Evolutionary conservation across 805 yeast species (phyloP), one percentile per base, ranked within the genome.

Genomic region (Ogataea nitratoaversa): DNA sequence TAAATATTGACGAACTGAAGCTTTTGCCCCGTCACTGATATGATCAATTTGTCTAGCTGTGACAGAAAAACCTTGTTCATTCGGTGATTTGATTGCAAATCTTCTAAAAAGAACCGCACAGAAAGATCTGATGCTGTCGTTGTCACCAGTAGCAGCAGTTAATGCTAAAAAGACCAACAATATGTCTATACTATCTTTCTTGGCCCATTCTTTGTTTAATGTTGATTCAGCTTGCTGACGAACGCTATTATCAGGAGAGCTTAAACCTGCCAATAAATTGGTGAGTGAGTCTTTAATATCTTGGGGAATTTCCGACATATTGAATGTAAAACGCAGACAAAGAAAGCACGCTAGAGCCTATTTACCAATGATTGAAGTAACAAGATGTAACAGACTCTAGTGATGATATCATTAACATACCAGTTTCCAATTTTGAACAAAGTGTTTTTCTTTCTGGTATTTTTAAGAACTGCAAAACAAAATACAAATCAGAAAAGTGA

Each of bases 81-180:
- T 79, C 5, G 96, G 95, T 4, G 88, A 76, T 54, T 81, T 80
- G 42, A 83, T 74, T 7, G 96, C 89, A 48, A 88, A 75, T 56
- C 96, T 78, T 60, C 99, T 76, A 61, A 93, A 87, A 43, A 93
- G 65, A 22, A 93, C 96, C 2, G 97, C 95, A 13, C 93, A 72
- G 54, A 89, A 81, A 0, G 91, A 78, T 43, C 77, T 69, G 5
- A 74, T 62, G n/a, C 74, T 68, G 34, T 79, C 80, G 47, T 74
- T 73, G n/a, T 70, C 65, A 9, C 90, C 86, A 27, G 53, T 56
- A 3, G 81, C 72, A 3, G 96, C 79, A 53, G 83, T 90, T 58
- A 84, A 85, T 4, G 96, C 89, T 36, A 91, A 71, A 52, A 87
- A 93, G 2, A 83, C 68, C 43, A 91, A 68, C 33, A 91, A 67